These are phyloP conservation scores for Malus hybrid DNA, from an alignment of 331 rosid species.

Conservation along the genomic window DNA sequence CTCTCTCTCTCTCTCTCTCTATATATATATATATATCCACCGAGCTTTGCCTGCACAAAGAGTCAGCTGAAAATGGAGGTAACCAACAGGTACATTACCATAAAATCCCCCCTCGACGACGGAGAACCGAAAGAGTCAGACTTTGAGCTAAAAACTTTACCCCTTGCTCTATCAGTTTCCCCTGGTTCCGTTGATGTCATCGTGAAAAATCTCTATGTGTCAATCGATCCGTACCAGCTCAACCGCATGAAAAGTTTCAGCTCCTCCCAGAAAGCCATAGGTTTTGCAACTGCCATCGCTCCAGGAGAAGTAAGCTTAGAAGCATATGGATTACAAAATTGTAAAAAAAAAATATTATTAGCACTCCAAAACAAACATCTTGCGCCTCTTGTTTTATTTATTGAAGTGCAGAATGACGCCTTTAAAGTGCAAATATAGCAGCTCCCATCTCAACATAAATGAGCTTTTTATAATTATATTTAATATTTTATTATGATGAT, in stretches of 20 bases:
- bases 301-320: slow-evolving; percentile 35
- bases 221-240: slow-evolving; percentile 62
- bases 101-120: slow-evolving; percentile 30
- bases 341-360: no score
- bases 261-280: slow-evolving; percentile 23
- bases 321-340: neutral
- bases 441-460: no score
- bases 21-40: neutral
- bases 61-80: slow-evolving; percentile 27
- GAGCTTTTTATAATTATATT: neutral
- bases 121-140: slow-evolving; percentile 43
- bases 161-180: slow-evolving; percentile 12
- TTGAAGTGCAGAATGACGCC: no score
- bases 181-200: slow-evolving; percentile 37
- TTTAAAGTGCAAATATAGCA: no score
- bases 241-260: slow-evolving; percentile 51
- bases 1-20: no score
- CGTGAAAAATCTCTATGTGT: slow-evolving; percentile 52
- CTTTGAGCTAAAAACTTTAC: slow-evolving; percentile 35
- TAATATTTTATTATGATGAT: neutral
- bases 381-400: no score
- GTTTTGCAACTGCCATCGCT: slow-evolving; percentile 13
- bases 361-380: no score
- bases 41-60: neutral
- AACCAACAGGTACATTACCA: slow-evolving; percentile 30